These are phyloP conservation scores for Peniophora sp. DNA, from an alignment of 1,284 basidiomycete species.

Conservation along the genomic window DNA sequence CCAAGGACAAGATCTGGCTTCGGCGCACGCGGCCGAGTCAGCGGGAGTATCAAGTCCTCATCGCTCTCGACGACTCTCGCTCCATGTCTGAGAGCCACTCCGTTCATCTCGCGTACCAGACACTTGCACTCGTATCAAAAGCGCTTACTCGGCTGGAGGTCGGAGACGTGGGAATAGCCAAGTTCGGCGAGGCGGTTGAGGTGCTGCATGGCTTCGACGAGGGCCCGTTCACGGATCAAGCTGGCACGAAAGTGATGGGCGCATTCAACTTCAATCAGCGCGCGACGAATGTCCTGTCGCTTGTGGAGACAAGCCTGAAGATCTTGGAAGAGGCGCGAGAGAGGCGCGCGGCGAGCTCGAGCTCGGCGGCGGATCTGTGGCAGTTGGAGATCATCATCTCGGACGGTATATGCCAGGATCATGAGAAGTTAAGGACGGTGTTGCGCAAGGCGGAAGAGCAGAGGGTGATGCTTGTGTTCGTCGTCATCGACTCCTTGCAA, in stretches of 20 bases:
- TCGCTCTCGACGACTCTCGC: slow-evolving; percentile 93
- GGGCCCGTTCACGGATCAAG: slow-evolving; percentile 71
- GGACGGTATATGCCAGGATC: slow-evolving; percentile 97
- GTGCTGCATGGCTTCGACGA: slow-evolving; percentile 84
- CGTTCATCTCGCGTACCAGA: slow-evolving; percentile 91
- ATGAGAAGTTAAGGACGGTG: slow-evolving; percentile 75
- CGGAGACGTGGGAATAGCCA: slow-evolving; percentile 88
- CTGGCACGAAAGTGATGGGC: slow-evolving; percentile 74
- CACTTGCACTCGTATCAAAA: slow-evolving; percentile 86
- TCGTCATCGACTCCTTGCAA: slow-evolving; percentile 88
- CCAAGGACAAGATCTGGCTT: slow-evolving; percentile 99
- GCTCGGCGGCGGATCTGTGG: slow-evolving; percentile 84
- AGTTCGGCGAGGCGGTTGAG: slow-evolving; percentile 86
- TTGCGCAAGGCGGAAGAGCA: slow-evolving; percentile 86
- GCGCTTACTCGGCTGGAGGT: slow-evolving; percentile 91
- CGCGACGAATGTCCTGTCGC: slow-evolving; percentile 81
- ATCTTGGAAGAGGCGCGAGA: slow-evolving; percentile 75
- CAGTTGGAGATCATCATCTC: slow-evolving; percentile 98
- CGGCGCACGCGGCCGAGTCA: slow-evolving; percentile 89
- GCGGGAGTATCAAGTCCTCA: slow-evolving; percentile 93
- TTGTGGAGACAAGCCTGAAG: slow-evolving; percentile 79
- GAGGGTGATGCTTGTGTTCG: slow-evolving; percentile 93
- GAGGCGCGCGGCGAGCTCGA: slow-evolving; percentile 46
- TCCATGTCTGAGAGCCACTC: slow-evolving; percentile 96
- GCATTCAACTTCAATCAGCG: slow-evolving; percentile 89